Conservation (phyloP, 139 green algal species). For the Chlamydomonas schloesseri region DNA sequence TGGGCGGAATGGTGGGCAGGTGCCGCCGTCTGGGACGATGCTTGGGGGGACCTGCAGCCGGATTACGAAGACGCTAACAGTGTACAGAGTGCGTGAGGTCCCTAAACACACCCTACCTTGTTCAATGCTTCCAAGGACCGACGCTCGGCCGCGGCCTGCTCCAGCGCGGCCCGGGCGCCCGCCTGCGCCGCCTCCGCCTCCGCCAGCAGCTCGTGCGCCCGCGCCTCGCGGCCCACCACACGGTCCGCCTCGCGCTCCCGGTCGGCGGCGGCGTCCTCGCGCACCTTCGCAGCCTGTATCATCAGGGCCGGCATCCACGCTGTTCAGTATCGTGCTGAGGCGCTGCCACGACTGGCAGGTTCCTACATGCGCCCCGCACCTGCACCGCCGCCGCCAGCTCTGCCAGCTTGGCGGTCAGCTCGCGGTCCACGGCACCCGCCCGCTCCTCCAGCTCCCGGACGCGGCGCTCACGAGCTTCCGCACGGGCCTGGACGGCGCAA, state of each 20-base stretch:
- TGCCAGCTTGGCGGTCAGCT: neutral
- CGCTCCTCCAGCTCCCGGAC: constrained; percentile 35
- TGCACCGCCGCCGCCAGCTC: constrained; percentile 19
- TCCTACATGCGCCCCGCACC: neutral
- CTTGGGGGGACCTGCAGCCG: too few species aligned
- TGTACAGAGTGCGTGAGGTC: too few species aligned
- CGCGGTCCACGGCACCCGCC: constrained; percentile 5
- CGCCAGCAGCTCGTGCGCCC: constrained; percentile 1
- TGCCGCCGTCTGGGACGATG: too few species aligned
- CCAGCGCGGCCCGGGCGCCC: neutral
- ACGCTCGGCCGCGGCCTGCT: constrained; percentile 4
- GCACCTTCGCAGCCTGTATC: constrained; percentile 23
- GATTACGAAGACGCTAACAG: too few species aligned
- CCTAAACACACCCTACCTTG: constrained; percentile 21
- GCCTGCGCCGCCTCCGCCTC: constrained; percentile 11
- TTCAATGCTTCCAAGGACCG: neutral
- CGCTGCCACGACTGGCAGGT: neutral
- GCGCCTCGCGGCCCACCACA: neutral
- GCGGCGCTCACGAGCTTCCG: constrained; percentile 32
- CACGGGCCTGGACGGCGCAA: neutral
- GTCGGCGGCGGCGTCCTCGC: constrained; percentile 32
- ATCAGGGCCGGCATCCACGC: too few species aligned
- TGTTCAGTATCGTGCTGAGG: neutral
- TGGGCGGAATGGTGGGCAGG: too few species aligned
- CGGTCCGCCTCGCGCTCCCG: constrained; percentile 31